Conservation (phyloP, 768 basidiomycete genomes). For the Boletus barrowsii region DNA sequence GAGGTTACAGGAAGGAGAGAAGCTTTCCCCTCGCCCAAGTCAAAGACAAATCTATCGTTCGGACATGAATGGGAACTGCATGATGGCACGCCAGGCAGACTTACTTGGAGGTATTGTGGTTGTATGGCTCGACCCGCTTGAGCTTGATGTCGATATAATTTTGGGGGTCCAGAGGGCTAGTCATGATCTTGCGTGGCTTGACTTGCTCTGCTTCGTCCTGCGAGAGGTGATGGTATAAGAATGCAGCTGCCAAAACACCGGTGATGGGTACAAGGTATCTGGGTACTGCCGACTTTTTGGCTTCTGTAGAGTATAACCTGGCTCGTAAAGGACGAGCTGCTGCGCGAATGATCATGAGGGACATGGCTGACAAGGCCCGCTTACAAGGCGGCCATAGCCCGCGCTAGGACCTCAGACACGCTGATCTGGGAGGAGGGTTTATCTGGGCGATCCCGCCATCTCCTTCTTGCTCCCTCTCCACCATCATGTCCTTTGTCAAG, state of each 20-base stretch:
- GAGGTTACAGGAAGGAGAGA: conserved; percentile 79
- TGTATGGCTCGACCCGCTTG: conserved; percentile 79
- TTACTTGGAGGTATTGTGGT: conserved; percentile 88
- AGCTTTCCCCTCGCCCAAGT: conserved; percentile 73
- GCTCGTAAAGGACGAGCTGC: conserved; percentile 33
- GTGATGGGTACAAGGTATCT: conserved; percentile 37
- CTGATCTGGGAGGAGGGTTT: conserved; percentile 16
- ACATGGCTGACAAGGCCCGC: conserved; percentile 32
- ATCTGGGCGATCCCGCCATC: conserved; percentile 16
- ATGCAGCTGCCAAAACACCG: conserved; percentile 41
- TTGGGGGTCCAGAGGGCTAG: conserved; percentile 71
- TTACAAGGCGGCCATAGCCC: background rate
- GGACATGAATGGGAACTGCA: background rate
- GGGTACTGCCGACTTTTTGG: conserved; percentile 49
- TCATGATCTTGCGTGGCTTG: conserved; percentile 42
- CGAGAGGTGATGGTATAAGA: conserved; percentile 52
- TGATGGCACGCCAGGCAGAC: conserved; percentile 16
- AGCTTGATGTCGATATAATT: conserved; percentile 80
- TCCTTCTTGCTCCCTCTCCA: conserved; percentile 4
- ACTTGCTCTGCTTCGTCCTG: conserved; percentile 29
- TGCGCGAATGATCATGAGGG: conserved; percentile 34
- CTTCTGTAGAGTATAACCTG: conserved; percentile 48
- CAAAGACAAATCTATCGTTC: conserved; percentile 65
- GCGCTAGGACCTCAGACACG: conserved; percentile 22
- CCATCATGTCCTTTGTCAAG: conserved; percentile 88